Evolutionary conservation across 345 rosid species (phyloP).

Genomic region (Garcia nutans): DNA sequence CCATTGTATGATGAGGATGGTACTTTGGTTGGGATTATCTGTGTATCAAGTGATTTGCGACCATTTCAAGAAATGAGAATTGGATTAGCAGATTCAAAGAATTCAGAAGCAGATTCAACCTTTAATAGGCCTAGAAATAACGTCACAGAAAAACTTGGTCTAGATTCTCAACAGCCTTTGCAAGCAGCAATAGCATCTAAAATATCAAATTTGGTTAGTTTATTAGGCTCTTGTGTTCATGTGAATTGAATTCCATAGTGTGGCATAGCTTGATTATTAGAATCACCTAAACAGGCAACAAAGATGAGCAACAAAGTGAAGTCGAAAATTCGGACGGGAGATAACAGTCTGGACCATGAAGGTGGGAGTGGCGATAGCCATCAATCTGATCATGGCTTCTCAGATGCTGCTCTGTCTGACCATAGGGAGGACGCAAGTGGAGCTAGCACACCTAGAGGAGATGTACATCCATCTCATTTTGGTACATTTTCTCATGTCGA

Average conservation of each 20-base stretch:
- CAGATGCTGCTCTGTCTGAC: constrained; percentile 49
- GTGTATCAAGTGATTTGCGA: constrained; percentile 59
- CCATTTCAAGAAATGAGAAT: constrained; percentile 47
- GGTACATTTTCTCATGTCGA: constrained; percentile 56
- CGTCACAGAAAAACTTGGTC: constrained; percentile 74
- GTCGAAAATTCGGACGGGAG: constrained; percentile 64
- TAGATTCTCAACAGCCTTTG: constrained; percentile 87
- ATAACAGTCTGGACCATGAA: constrained; percentile 53
- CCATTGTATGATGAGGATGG: constrained; percentile 77
- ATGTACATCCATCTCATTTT: constrained; percentile 51
- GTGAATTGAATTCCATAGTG: constrained; percentile 16
- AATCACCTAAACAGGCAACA: constrained; percentile 56
- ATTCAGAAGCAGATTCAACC: constrained; percentile 49
- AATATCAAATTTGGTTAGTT: constrained; percentile 85
- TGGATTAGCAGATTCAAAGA: constrained; percentile 34
- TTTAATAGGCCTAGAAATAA: constrained; percentile 42
- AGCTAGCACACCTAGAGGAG: constrained; percentile 91
- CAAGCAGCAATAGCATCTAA: constrained; percentile 87
- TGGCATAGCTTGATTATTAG: constrained; percentile 34
- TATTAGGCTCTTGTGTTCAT: constrained; percentile 20
- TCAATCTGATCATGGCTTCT: constrained; percentile 60
- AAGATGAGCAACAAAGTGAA: constrained; percentile 83
- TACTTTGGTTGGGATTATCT: constrained; percentile 69
- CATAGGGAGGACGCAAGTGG: constrained; percentile 86
- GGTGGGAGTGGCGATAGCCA: constrained; percentile 79